Evolutionary conservation across 2,329 filamentous ascomycete species (phyloP).

Genomic region (Alternaria conjuncta): DNA sequence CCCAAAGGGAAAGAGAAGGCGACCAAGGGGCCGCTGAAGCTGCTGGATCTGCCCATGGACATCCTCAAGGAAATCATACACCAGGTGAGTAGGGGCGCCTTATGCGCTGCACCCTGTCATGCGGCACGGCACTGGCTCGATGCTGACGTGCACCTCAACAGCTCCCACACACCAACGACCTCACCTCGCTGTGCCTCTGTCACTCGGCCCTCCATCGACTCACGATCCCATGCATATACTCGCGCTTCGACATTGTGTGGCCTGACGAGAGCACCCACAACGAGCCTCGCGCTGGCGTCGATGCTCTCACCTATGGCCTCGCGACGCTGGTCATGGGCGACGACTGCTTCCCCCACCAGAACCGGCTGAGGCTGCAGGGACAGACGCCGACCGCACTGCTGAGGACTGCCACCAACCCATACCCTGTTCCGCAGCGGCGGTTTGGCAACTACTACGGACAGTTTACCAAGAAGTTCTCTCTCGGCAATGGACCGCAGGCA

Average conservation of each 20-base stretch:
- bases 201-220: slow-evolving; percentile 79
- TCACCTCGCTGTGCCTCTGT: slow-evolving; percentile 77
- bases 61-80: slow-evolving; percentile 79
- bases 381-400: slow-evolving; percentile 7
- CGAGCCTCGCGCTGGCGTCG: slow-evolving; percentile 74
- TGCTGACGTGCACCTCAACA: slow-evolving; percentile 46
- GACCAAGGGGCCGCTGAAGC: slow-evolving; percentile 63
- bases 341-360: slow-evolving; percentile 63
- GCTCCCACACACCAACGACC: slow-evolving; percentile 82
- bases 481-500: slow-evolving; percentile 79
- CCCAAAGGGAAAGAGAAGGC: slow-evolving; percentile 58
- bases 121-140: neutral
- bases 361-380: slow-evolving; percentile 35
- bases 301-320: slow-evolving; percentile 82
- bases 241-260: slow-evolving; percentile 88
- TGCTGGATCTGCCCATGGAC: slow-evolving; percentile 80
- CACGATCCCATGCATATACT: slow-evolving; percentile 80
- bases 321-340: slow-evolving; percentile 79
- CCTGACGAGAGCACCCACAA: slow-evolving; percentile 71
- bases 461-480: slow-evolving; percentile 80
- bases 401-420: slow-evolving; percentile 31
- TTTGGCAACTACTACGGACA: slow-evolving; percentile 78
- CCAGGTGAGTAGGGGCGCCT: slow-evolving; percentile 61
- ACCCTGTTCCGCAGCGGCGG: slow-evolving; percentile 52
- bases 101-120: neutral